Conservation (phyloP, 305 asterid species). For the Fraxinus baroniana region DNA sequence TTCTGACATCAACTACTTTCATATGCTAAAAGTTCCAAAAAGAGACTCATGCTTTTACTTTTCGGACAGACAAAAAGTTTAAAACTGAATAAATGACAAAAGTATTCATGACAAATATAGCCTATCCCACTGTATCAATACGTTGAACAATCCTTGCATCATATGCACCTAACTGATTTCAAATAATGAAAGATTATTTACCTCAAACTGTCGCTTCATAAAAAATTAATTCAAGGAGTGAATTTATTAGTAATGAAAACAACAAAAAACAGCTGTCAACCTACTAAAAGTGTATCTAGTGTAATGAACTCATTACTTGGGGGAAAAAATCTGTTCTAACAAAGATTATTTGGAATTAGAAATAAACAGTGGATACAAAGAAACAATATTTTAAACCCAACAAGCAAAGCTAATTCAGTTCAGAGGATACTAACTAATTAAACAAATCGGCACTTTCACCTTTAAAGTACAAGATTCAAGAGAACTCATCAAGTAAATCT, state of each 20-base stretch:
- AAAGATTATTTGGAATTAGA: not conserved
- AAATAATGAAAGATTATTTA: not conserved
- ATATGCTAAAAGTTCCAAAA: not conserved
- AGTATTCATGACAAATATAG: not conserved
- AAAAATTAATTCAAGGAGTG: slow-evolving; percentile 5
- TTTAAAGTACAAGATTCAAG: slow-evolving; percentile 12
- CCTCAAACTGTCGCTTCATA: not conserved
- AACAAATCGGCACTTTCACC: slow-evolving; percentile 26
- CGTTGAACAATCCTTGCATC: not conserved
- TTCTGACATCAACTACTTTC: not conserved
- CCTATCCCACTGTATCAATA: not conserved
- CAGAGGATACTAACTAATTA: slow-evolving; percentile 27
- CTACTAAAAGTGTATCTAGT: not conserved
- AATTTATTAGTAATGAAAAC: not conserved
- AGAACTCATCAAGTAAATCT: slow-evolving; percentile 22
- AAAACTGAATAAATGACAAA: not conserved
- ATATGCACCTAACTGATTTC: not conserved
- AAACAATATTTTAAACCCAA: not conserved
- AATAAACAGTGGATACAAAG: slow-evolving; percentile 2
- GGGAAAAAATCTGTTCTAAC: slow-evolving; percentile 13
- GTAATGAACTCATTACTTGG: not conserved
- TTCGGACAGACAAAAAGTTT: not conserved
- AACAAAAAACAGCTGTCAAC: not conserved
- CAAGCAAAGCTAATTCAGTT: slow-evolving; percentile 14
- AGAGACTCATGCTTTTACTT: not conserved